Percentiles rank a stretch among this genome's conserved stretches.
Evolutionary conservation across 306 rosid genomes (phyloP).

Genomic region (Cicer cuneatum): DNA sequence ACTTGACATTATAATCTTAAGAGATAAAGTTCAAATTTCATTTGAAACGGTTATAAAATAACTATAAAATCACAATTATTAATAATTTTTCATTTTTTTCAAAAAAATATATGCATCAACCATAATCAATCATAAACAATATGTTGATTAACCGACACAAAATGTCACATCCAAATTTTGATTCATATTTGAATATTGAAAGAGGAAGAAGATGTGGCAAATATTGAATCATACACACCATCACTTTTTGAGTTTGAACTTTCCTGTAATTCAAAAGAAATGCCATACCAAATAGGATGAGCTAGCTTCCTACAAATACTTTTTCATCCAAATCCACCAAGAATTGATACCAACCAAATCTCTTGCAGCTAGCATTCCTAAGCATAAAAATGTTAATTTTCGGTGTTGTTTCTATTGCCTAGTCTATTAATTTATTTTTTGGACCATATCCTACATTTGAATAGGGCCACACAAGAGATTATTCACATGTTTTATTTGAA

Average conservation of each 20-base stretch:
- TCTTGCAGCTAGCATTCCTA: background rate
- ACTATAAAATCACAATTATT: no score
- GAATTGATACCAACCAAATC: background rate
- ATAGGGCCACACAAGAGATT: background rate
- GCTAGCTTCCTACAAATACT: slow-evolving; percentile 9
- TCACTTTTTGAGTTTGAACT: slow-evolving; percentile 1
- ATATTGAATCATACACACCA: background rate
- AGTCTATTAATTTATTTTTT: background rate
- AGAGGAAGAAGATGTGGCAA: background rate
- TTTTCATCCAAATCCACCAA: slow-evolving; percentile 1
- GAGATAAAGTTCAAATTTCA: no score
- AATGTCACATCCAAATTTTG: slow-evolving; percentile 8
- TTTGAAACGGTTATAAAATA: no score
- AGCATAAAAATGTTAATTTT: background rate
- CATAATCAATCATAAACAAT: background rate
- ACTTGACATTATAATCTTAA: no score
- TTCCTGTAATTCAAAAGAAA: slow-evolving; percentile 3
- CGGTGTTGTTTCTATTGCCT: background rate
- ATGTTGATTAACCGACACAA: background rate
- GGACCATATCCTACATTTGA: background rate
- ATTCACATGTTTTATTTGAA: slow-evolving; percentile 25
- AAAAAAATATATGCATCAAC: background rate
- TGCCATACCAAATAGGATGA: background rate
- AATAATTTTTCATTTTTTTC: no score
- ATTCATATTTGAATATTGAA: background rate